Evolutionary conservation across 257 asterid species (phyloP).

Genomic region (Orobanche coerulescens): DNA sequence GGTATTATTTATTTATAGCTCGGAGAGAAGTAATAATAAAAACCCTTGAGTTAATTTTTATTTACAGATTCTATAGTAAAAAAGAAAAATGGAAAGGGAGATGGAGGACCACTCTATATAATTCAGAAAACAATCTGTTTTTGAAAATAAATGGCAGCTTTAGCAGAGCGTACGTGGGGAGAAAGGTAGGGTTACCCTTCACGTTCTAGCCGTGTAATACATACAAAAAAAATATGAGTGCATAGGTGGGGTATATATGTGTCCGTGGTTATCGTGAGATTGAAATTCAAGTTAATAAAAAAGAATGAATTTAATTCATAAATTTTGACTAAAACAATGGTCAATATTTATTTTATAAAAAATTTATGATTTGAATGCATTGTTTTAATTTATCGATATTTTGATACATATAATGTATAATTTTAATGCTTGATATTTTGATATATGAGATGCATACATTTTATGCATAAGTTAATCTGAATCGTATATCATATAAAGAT

Average conservation of each 20-base stretch:
- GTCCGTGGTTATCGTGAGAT: too few relatives aligned
- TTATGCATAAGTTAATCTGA: too few relatives aligned
- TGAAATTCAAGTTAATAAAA: too few relatives aligned
- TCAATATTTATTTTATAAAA: too few relatives aligned
- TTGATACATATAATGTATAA: too few relatives aligned
- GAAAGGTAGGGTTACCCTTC: slow-evolving; percentile 47
- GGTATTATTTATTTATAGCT: neutral
- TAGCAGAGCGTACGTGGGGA: slow-evolving; percentile 48
- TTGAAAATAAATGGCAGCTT: slow-evolving; percentile 35
- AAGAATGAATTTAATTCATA: too few relatives aligned
- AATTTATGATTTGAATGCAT: too few relatives aligned
- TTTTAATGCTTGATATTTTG: too few relatives aligned
- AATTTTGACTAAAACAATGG: too few relatives aligned
- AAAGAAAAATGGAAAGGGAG: neutral
- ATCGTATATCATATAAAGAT: too few relatives aligned
- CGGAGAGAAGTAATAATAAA: neutral
- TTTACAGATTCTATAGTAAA: neutral
- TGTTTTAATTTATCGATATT: too few relatives aligned
- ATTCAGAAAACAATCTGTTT: slow-evolving; percentile 38
- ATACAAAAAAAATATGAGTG: slow-evolving; percentile 41
- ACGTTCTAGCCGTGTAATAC: slow-evolving; percentile 36
- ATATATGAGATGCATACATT: too few relatives aligned
- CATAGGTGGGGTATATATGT: slow-evolving; percentile 34
- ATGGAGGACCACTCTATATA: slow-evolving; percentile 44
- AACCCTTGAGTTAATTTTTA: neutral